Evolutionary conservation across 2,329 filamentous ascomycete genomes (phyloP).

Genomic region (Cordyceps militaris): DNA sequence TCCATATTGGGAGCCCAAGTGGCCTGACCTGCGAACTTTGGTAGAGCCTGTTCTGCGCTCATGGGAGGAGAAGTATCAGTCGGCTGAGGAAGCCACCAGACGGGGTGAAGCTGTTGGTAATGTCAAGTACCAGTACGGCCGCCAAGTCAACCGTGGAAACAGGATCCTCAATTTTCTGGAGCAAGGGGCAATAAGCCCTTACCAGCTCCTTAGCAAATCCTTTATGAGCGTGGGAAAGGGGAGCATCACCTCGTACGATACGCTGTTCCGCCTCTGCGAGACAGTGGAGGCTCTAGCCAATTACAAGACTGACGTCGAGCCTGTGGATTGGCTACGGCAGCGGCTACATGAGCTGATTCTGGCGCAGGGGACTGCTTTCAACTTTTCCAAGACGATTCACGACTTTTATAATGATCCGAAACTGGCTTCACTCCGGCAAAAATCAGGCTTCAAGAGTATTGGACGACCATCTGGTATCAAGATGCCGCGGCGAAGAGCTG

Average conservation of each 20-base stretch:
- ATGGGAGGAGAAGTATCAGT: constrained; percentile 42
- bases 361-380: constrained; percentile 40
- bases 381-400: constrained; percentile 42
- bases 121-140: constrained; percentile 45
- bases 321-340: constrained; percentile 51
- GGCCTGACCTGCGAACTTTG: constrained; percentile 38
- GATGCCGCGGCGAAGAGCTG: constrained; percentile 17
- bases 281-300: constrained; percentile 47
- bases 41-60: constrained; percentile 38
- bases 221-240: constrained; percentile 37
- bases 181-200: constrained; percentile 46
- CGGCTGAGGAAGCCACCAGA: constrained; percentile 27
- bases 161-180: constrained; percentile 46
- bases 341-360: constrained; percentile 44
- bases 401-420: constrained; percentile 52
- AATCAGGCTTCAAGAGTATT: constrained; percentile 51
- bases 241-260: constrained; percentile 46
- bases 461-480: constrained; percentile 46
- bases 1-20: constrained; percentile 50
- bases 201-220: constrained; percentile 47
- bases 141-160: constrained; percentile 49
- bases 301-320: constrained; percentile 45
- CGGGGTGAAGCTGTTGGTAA: constrained; percentile 29
- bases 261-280: constrained; percentile 47
- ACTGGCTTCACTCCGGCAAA: constrained; percentile 39